Evolutionary conservation across 148 eudicot species (phyloP), one percentile per base, ranked within the genome.

Genomic region (Euryodendron excelsum): DNA sequence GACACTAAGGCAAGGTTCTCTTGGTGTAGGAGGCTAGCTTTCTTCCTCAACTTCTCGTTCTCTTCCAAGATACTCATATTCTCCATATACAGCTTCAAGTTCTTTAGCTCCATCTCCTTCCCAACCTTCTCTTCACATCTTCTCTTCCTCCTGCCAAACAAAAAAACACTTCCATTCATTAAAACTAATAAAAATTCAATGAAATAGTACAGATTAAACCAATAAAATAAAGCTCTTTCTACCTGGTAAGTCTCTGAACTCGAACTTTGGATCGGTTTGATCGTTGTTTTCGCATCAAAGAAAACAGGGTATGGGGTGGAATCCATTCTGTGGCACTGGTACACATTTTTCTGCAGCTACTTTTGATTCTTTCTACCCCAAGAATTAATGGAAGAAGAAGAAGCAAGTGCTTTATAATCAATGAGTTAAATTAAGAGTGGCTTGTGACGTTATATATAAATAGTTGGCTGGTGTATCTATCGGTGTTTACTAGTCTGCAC

Each of bases 81-180:
- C 85, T 91, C 88, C 87, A 90, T 70, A 77, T 93, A 96, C 82
- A 96, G 78, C 87, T 88, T 90, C 90, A 93, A 77, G 85, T 96
- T 96, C 92, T 86, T 82, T 50, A 89, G 73, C 71, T 87, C 84
- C 86, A 96, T 91, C n/a, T 85, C 86, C 39, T 67, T 78, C 28
- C 25, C 86, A 18, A 23, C 59, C 41, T 64, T 79, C 53, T 80
- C 80, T 66, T 73, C 83, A 27, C 64, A 39, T 23, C 45, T 50
- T 58, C 68, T 74, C 45, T 76, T 78, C 74, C 81, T 81, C 82
- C 84, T 84, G 79, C 72, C 28, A 41, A 41, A 41, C 0, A 58
- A 50, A 66, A 67, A 62, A 21, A 47, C 18, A 53, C 10, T 77
- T 34, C 56, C 28, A 56, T 20, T 8, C 36, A 28, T 25, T 14